Evolutionary conservation across 2,329 filamentous ascomycete genomes (phyloP).

Genomic region (Macrophomina phaseolina): DNA sequence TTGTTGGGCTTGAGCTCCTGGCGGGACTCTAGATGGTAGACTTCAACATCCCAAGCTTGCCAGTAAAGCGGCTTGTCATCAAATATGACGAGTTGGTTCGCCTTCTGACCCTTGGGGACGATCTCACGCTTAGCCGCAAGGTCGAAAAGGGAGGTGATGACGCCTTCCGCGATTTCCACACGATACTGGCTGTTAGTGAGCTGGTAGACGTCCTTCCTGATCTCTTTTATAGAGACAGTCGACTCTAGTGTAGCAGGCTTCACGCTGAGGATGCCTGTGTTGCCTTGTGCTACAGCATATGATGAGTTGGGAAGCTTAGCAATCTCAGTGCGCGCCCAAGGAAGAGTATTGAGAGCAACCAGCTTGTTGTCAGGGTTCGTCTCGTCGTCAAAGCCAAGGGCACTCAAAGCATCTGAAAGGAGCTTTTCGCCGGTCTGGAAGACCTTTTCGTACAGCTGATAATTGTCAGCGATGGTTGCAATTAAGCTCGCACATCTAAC

Average conservation of each 20-base stretch:
- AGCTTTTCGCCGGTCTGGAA: constrained; percentile 78
- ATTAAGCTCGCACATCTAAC: constrained; percentile 21
- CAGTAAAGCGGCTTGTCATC: constrained; percentile 97
- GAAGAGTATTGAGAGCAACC: constrained; percentile 80
- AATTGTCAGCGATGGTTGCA: constrained; percentile 31
- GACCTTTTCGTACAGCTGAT: constrained; percentile 76
- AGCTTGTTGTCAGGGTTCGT: constrained; percentile 47
- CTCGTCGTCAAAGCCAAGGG: constrained; percentile 66
- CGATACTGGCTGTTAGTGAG: constrained; percentile 79
- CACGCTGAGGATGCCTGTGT: constrained; percentile 50
- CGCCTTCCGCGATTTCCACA: constrained; percentile 74
- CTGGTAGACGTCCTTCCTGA: constrained; percentile 69
- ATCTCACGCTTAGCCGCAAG: constrained; percentile 74
- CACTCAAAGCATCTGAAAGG: constrained; percentile 70
- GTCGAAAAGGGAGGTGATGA: constrained; percentile 86
- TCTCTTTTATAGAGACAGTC: constrained; percentile 57
- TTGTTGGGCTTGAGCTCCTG: constrained; percentile 73
- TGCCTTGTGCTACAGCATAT: constrained; percentile 52
- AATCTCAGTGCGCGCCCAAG: constrained; percentile 81
- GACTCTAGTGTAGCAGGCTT: constrained; percentile 36
- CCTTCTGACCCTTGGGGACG: constrained; percentile 73
- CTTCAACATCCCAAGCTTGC: constrained; percentile 98
- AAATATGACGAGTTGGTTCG: constrained; percentile 91
- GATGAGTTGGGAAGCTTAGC: constrained; percentile 61
- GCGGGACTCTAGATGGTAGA: constrained; percentile 89